phyloP scores from a whole-genome alignment of 352 stramenopile genomes.

The Globisporangium echinulatum region DNA sequence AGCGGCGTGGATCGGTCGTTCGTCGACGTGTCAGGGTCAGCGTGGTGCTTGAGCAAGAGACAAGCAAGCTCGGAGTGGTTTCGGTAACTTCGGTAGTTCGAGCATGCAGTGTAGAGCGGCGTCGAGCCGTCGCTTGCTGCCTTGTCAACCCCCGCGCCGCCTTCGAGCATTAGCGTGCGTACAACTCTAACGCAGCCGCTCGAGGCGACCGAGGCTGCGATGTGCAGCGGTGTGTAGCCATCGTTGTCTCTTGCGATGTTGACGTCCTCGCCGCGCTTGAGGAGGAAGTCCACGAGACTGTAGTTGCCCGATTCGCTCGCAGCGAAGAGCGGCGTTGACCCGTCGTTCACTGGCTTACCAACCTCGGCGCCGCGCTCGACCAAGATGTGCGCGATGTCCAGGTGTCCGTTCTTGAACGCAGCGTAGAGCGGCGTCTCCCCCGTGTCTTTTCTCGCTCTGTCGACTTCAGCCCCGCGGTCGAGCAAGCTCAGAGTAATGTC shows the following conservation, averaged over 20 bases:
- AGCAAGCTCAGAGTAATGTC: neutral
- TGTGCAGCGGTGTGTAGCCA: neutral
- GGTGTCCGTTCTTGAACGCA: neutral
- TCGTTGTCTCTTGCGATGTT: neutral
- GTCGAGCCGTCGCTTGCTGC: neutral
- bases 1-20: neutral
- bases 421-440: neutral
- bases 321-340: neutral
- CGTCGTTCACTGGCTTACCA: neutral
- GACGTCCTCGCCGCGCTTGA: neutral
- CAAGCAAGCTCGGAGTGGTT: neutral
- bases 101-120: neutral
- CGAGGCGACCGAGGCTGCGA: too few relatives aligned
- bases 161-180: neutral
- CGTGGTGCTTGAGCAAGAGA: neutral
- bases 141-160: neutral
- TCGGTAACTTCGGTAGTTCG: neutral
- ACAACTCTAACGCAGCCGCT: too few relatives aligned
- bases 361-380: neutral
- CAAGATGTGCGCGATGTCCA: neutral
- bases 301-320: neutral
- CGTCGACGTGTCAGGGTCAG: neutral
- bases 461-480: neutral
- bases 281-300: neutral
- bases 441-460: neutral